These are phyloP conservation scores for Phytophthora vignae DNA, from an alignment of 352 stramenopile species.

Conservation along the genomic window DNA sequence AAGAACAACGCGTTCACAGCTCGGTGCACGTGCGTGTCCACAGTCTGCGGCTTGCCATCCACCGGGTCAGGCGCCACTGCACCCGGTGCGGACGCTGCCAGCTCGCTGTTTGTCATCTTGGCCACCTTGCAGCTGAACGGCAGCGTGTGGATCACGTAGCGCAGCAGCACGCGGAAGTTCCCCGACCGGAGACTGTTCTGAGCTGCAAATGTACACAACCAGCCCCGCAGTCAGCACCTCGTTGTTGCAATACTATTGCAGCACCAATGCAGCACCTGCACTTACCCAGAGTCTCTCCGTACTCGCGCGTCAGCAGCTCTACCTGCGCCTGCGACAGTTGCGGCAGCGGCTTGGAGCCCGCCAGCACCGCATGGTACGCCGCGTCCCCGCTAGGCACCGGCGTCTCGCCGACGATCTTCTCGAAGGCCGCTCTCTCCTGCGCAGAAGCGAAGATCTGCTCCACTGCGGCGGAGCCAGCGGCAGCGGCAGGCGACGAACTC, in stretches of 20 bases:
- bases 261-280: constrained; percentile 8
- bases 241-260: constrained; percentile 7
- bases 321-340: constrained; percentile 66
- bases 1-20: constrained; percentile 79
- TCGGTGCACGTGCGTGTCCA: constrained; percentile 57
- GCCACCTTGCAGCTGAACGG: constrained; percentile 66
- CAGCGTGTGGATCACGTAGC: constrained; percentile 61
- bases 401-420: constrained; percentile 73
- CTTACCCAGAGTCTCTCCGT: constrained; percentile 67
- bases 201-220: constrained; percentile 30
- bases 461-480: constrained; percentile 21
- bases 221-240: not conserved
- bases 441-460: constrained; percentile 55
- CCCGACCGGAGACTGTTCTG: constrained; percentile 74
- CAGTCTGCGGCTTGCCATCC: constrained; percentile 46
- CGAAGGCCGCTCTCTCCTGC: constrained; percentile 65
- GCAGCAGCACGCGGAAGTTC: constrained; percentile 83
- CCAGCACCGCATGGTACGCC: constrained; percentile 62
- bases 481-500: constrained; percentile 41
- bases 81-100: constrained; percentile 44
- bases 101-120: constrained; percentile 60
- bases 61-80: constrained; percentile 9
- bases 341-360: constrained; percentile 46
- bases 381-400: constrained; percentile 58
- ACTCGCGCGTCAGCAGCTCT: constrained; percentile 68